Evolutionary conservation across 208 protist genomes (phyloP), one percentile per base, ranked within the genome.

Genomic region (Acanthamoeba triangularis): DNA sequence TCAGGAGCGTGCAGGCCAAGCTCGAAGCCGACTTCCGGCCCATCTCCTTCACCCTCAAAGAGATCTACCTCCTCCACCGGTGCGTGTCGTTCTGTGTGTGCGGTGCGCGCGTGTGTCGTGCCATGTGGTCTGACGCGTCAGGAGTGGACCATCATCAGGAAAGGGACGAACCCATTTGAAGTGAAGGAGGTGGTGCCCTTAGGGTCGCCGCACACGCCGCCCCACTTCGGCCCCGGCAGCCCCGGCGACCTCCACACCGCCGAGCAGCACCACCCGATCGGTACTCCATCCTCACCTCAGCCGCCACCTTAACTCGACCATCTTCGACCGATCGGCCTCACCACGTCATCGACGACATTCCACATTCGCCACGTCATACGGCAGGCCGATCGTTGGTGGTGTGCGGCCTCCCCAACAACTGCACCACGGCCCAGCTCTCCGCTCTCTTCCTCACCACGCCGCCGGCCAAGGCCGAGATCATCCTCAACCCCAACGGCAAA

Each of bases 401-500:
- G 59, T 93, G 87, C 47, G 87, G 87, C 13, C 61, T 93, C 10
- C 80, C 80, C 13, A 72, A 72, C 14, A 52, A 69, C 44, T 69
- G 28, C 65, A 78, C 87, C 11, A 11, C 20, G 3, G 59, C 47
- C 5, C 87, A 76, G 41, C 61, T 93, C 20, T n/a, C 65, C 7
- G 63, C 25, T 13, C n/a, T 93, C 59, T 93, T 93, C 87, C 1
- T 35, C 18, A 35, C 25, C 0, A 63, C 28, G 0, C 49, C 49
- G n/a, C 87, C 87, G 6, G 33, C 59, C 52, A 93, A 93, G 61
- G 87, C 13, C 23, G 87, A 93, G 87, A 52, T 93, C 61, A 76
- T 93, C 33, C 28, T 93, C 23, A 93, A 93, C 44, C 87, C 87
- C 37, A 78, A 93, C 61, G 87, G 87, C 87, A 93, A 93, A 61